Evolutionary conservation across 345 rosid genomes (phyloP).

Genomic region (Euphorbia tirucalli): DNA sequence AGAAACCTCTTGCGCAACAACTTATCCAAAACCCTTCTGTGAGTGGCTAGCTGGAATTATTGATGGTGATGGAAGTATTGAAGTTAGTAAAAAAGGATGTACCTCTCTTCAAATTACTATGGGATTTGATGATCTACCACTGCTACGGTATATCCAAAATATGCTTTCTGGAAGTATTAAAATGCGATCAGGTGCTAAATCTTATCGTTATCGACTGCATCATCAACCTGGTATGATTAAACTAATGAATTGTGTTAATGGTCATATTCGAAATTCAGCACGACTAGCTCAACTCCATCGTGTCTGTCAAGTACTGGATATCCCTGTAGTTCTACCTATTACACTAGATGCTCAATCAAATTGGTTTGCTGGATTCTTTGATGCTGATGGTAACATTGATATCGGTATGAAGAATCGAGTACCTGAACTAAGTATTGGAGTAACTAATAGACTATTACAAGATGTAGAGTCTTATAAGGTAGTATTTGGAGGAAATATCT

Average conservation of each 20-base stretch:
- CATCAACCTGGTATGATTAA: background rate
- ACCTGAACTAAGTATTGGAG: background rate
- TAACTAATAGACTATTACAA: constrained; percentile 9
- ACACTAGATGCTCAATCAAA: background rate
- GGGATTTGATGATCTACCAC: background rate
- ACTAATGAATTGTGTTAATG: background rate
- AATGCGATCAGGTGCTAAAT: constrained; percentile 6
- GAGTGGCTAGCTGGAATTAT: constrained; percentile 6
- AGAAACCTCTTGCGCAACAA: background rate
- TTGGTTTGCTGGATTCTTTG: constrained; percentile 9
- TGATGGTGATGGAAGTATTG: background rate
- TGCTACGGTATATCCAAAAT: background rate
- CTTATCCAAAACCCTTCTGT: background rate
- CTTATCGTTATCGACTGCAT: background rate
- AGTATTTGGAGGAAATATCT: constrained; percentile 13
- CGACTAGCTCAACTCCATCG: background rate
- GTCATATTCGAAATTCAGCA: background rate
- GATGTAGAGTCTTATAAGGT: constrained; percentile 12
- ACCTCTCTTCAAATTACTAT: background rate
- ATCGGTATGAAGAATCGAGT: constrained; percentile 1
- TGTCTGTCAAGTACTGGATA: background rate
- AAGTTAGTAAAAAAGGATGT: background rate
- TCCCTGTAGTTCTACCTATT: background rate
- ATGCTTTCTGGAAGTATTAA: background rate
- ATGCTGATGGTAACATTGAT: constrained; percentile 5